Conservation (phyloP, 306 rosid species). For the Vigna reflexopilosa region DNA sequence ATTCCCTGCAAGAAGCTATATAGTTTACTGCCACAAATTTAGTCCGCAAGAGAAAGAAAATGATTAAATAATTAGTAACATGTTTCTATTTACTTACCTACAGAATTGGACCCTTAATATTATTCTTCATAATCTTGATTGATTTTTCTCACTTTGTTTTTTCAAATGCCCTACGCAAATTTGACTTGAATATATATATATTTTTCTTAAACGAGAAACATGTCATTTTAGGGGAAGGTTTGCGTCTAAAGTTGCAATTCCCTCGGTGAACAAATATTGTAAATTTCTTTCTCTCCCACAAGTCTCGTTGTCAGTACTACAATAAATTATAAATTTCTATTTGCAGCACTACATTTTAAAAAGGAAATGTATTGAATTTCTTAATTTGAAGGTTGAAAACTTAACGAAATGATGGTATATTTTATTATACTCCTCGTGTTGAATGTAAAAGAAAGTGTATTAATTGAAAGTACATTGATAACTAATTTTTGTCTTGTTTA, state of each 20-base stretch:
- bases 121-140: slow-evolving; percentile 27
- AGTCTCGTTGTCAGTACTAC: slow-evolving; percentile 3
- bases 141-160: slow-evolving; percentile 45
- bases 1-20: not conserved
- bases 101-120: slow-evolving; percentile 40
- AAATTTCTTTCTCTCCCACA: not conserved
- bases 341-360: not conserved
- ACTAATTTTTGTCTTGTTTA: too few relatives aligned
- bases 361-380: not conserved
- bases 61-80: not conserved
- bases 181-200: slow-evolving; percentile 43
- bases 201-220: not conserved
- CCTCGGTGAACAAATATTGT: slow-evolving; percentile 28
- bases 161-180: slow-evolving; percentile 39
- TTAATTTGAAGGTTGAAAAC: slow-evolving; percentile 8
- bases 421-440: not conserved
- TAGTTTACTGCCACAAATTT: slow-evolving; percentile 33
- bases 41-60: slow-evolving; percentile 28
- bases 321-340: not conserved
- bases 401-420: not conserved
- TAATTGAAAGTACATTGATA: too few relatives aligned
- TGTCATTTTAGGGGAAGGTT: not conserved
- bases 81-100: slow-evolving; percentile 23
- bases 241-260: slow-evolving; percentile 43
- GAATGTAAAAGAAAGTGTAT: too few relatives aligned